These are phyloP conservation scores for Spathaspora gorwiae DNA, from an alignment of 805 yeast genomes.

Conservation along the genomic window DNA sequence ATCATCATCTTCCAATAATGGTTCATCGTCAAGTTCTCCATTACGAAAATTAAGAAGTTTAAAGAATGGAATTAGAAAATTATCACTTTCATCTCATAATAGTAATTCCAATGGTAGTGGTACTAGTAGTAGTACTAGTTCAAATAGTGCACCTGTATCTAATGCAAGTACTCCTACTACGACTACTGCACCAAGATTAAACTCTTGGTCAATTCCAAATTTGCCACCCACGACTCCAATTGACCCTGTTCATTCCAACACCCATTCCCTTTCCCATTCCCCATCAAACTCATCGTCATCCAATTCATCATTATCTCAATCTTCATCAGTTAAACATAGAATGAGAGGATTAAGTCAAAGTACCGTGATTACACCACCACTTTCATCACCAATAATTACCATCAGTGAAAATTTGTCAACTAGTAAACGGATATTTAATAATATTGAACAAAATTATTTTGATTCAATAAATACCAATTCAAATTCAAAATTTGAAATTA, in stretches of 20 bases:
- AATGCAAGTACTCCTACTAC: slow-evolving; percentile 5
- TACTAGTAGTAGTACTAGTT: neutral
- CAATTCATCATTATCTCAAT: slow-evolving; percentile 1
- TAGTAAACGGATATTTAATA: slow-evolving; percentile 22
- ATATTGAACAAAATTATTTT: slow-evolving; percentile 34
- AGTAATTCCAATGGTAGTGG: neutral
- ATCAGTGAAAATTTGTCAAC: slow-evolving; percentile 30
- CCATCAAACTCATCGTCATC: slow-evolving; percentile 3
- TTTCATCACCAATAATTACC: slow-evolving; percentile 36
- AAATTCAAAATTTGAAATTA: slow-evolving; percentile 5
- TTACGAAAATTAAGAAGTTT: slow-evolving; percentile 33
- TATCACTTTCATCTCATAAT: slow-evolving; percentile 19
- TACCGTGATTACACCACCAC: slow-evolving; percentile 19
- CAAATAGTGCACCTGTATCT: slow-evolving; percentile 1
- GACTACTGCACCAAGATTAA: slow-evolving; percentile 2
- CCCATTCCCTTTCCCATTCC: slow-evolving; percentile 8
- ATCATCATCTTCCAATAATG: too few relatives aligned
- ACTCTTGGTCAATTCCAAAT: neutral
- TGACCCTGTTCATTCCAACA: neutral
- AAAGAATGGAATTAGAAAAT: slow-evolving; percentile 35
- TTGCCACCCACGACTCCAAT: neutral
- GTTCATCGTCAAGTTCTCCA: slow-evolving; percentile 12
- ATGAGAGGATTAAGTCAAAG: slow-evolving; percentile 7
- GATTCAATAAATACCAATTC: slow-evolving; percentile 15
- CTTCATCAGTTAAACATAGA: slow-evolving; percentile 2